Evolutionary conservation across 2,329 filamentous ascomycete genomes (phyloP), one percentile per base, ranked within the genome.

Genomic region (Xylariaceae sp.): DNA sequence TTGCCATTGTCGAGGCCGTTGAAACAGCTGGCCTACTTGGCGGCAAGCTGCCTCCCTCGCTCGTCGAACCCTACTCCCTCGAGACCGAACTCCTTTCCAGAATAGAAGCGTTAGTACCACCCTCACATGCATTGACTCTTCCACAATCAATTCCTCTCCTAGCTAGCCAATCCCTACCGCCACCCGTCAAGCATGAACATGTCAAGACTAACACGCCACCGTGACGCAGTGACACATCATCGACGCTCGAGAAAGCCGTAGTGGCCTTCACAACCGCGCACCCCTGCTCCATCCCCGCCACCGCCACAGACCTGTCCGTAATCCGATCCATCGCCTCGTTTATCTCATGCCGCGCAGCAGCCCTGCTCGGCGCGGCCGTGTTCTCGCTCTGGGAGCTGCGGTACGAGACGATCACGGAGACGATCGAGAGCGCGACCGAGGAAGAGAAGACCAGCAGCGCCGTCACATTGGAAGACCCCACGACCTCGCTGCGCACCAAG

Each of bases 11-110:
- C 18, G 85, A 88, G 61, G 84, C 83, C 0, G 79, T 87, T 52
- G 73, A 79, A 58, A 77, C 75, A 0, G 77, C 80, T 0, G 82
- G 79, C 0, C 65, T 86, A 0, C 77, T 87, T 51, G 82, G 81
- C 1, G 84, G 84, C 8, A 69, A 81, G 4, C 71, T 86, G 8
- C 84, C 85, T 9, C 71, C 78, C 2, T 83, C 79, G 1, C 70
- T 88, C 50, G 69, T 72, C 39, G 71, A 74, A 41, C 77, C 77
- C 0, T 88, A 87, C 67, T 81, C 83, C 0, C 74, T 88, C 45
- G 81, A 82, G 54, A 86, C 85, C 0, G 83, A 86, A 65, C 82
- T 82, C 0, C 71, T 88, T 39, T 84, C 84, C 15, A 70, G 77
- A 10, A 79, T 86, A 58, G 80, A 84, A 73, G 76, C 74, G 84